Conservation (phyloP, 2,329 filamentous ascomycete species). For the Balansia obtecta region DNA sequence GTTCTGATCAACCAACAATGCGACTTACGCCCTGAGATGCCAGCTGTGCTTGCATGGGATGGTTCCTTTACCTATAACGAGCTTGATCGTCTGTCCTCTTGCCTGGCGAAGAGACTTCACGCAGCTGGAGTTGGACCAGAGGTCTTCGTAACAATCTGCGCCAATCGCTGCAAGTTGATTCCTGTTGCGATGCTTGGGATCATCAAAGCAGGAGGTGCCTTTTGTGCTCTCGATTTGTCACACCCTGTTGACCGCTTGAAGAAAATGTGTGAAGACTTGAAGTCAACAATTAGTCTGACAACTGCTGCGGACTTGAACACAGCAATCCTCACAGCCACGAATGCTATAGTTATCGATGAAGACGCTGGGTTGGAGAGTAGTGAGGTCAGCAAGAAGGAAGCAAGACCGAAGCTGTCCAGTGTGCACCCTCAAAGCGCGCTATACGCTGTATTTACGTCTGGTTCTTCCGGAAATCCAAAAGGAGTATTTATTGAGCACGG, state of each 20-base stretch:
- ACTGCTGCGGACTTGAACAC: neutral
- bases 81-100: neutral
- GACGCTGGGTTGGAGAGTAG: neutral
- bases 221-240: conserved; percentile 17
- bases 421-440: neutral
- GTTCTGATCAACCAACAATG: neutral
- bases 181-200: conserved; percentile 16
- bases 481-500: conserved; percentile 11
- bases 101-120: neutral
- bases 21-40: neutral
- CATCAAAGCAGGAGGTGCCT: conserved; percentile 19
- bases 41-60: conserved; percentile 6
- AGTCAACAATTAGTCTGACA: conserved; percentile 3
- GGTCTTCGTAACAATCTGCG: conserved; percentile 13
- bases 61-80: conserved; percentile 5
- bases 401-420: neutral
- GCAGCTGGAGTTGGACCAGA: neutral
- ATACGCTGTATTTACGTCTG: conserved; percentile 38
- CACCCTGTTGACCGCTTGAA: conserved; percentile 4
- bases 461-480: conserved; percentile 38
- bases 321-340: neutral
- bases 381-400: neutral
- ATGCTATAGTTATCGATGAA: neutral
- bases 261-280: conserved; percentile 3
- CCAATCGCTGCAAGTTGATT: conserved; percentile 14